Evolutionary conservation across 176 grass and related monocot species (phyloP).

Genomic region (Stipa capillata): DNA sequence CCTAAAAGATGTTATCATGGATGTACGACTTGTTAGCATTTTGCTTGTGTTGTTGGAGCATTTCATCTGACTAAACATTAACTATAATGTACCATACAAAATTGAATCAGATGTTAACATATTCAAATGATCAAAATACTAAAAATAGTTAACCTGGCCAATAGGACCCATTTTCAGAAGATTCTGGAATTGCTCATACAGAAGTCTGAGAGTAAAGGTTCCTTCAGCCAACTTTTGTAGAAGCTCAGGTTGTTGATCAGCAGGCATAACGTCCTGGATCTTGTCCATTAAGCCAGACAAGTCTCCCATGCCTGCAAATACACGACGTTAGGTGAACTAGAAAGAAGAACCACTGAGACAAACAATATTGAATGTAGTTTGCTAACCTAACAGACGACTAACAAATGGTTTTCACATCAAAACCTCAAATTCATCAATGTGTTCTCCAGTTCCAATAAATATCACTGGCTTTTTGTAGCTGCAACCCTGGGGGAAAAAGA

Average conservation of each 20-base stretch:
- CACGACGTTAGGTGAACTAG: slow-evolving; percentile 2
- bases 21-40: neutral
- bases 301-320: slow-evolving; percentile 67
- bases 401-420: slow-evolving; percentile 93
- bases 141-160: slow-evolving; percentile 45
- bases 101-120: neutral
- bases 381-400: slow-evolving; percentile 74
- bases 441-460: slow-evolving; percentile 95
- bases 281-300: slow-evolving; percentile 73
- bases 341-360: neutral
- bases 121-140: neutral
- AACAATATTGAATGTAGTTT: neutral
- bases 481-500: slow-evolving; percentile 51
- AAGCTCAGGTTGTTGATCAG: slow-evolving; percentile 52
- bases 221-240: slow-evolving; percentile 60
- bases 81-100: neutral
- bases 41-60: neutral
- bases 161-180: slow-evolving; percentile 87
- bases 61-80: neutral
- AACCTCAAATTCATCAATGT: slow-evolving; percentile 82
- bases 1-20: neutral
- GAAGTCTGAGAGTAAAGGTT: slow-evolving; percentile 64
- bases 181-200: slow-evolving; percentile 67
- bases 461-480: slow-evolving; percentile 84
- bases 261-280: slow-evolving; percentile 66